phyloP scores from a whole-genome alignment of 108 stramenopile species.

The Chaetoceros tenuissimus region DNA sequence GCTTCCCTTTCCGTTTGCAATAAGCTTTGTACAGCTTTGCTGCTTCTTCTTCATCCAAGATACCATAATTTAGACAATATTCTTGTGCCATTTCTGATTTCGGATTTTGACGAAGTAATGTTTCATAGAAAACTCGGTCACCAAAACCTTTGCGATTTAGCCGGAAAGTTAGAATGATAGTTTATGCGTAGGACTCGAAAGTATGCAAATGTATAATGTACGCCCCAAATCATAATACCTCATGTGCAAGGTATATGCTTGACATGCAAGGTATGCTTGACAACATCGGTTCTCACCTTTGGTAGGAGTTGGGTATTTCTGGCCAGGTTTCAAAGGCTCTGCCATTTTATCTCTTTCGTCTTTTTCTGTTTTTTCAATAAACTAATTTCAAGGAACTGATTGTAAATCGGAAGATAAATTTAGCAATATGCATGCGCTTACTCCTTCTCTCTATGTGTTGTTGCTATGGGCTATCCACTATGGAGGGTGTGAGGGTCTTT shows the following conservation, averaged over 20 bases:
- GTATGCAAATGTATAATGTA: constrained; percentile 50
- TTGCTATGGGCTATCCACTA: too few species aligned
- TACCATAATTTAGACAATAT: constrained; percentile 83
- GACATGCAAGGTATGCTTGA: too few species aligned
- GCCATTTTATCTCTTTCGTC: background rate
- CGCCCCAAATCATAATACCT: too few species aligned
- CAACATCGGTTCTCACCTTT: too few species aligned
- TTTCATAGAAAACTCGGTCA: constrained; percentile 72
- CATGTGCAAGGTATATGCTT: too few species aligned
- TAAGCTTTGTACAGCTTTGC: constrained; percentile 38
- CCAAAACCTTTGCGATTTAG: constrained; percentile 1
- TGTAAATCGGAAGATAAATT: too few species aligned
- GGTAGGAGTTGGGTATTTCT: constrained; percentile 80
- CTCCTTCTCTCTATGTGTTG: too few species aligned
- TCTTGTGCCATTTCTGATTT: constrained; percentile 83
- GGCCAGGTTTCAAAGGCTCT: constrained; percentile 57
- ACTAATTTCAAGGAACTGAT: too few species aligned
- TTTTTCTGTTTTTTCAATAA: background rate
- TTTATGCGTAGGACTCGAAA: background rate
- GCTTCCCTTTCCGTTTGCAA: constrained; percentile 45
- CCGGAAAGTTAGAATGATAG: background rate
- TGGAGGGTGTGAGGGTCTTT: too few species aligned
- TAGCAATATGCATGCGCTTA: too few species aligned
- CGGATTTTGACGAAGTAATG: constrained; percentile 61
- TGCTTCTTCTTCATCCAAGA: constrained; percentile 58